Percentiles rank a stretch among this genome's conserved stretches.
Conservation (phyloP, 2,329 filamentous ascomycete genomes). For the Aspergillus neotritici region DNA sequence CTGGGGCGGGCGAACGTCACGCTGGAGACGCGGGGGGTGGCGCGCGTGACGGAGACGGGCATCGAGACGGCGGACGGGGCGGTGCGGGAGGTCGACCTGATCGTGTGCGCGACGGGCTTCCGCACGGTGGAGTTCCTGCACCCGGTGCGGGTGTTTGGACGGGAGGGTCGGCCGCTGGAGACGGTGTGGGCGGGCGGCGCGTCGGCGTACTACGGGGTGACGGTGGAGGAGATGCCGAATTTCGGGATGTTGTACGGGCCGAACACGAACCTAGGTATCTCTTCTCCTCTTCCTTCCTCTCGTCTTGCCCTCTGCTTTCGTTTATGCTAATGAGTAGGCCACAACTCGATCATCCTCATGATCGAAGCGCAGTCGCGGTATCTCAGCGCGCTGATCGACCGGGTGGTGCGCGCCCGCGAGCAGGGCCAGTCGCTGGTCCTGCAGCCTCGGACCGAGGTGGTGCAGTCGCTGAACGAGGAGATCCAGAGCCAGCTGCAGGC, state of each 20-base stretch:
- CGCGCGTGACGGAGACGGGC: conserved; percentile 42
- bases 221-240: conserved; percentile 49
- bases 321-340: conserved; percentile 28
- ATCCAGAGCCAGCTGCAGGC: conserved; percentile 43
- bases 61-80: conserved; percentile 43
- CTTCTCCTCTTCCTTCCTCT: background rate
- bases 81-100: conserved; percentile 48
- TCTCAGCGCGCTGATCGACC: conserved; percentile 46
- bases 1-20: conserved; percentile 44
- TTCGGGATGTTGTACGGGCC: conserved; percentile 56
- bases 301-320: background rate
- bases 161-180: conserved; percentile 37
- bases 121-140: conserved; percentile 55
- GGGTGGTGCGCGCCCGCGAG: conserved; percentile 44
- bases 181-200: conserved; percentile 53
- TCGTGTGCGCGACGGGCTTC: conserved; percentile 57
- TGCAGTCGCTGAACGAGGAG: conserved; percentile 43
- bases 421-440: conserved; percentile 41
- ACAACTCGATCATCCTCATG: conserved; percentile 58
- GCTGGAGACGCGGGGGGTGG: conserved; percentile 49
- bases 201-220: conserved; percentile 47
- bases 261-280: conserved; percentile 47
- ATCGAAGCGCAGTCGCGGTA: conserved; percentile 55
- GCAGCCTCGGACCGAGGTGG: conserved; percentile 36
- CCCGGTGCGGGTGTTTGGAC: conserved; percentile 50